Evolutionary conservation across 768 basidiomycete species (phyloP), one percentile per base, ranked within the genome.

Genomic region (Suillus paluster): DNA sequence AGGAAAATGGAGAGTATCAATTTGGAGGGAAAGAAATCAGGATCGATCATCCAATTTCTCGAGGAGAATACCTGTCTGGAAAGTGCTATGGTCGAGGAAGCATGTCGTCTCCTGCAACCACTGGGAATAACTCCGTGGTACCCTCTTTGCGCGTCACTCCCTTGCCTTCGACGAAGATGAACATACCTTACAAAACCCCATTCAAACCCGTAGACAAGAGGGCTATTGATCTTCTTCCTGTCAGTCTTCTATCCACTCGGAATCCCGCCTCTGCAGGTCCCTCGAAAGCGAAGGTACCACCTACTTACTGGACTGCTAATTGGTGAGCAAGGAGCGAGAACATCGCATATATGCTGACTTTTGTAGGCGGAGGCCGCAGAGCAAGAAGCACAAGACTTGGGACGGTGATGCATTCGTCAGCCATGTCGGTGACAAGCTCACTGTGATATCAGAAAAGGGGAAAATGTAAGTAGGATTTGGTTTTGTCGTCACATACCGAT

Each of bases 341-440:
- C 60, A 58, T 5, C 38, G 45, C 33, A 45, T 25, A 48, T 61
- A 42, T 45, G 55, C 41, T 54, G 58, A 66, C 46, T 23, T 15
- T 49, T 53, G 6, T 60, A 92, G 93, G 92, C 83, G 93, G 41
- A 91, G 88, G 67, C 84, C 80, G 14, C 85, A 88, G 68, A 76
- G 75, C 5, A 91, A 82, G 78, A 95, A 95, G 74, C 84, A 93
- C 67, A 91, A 91, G 70, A 91, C 88, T 0, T 95, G 95, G 94
- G 93, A 95, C 60, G 92, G 89, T 3, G 92, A 89, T 64, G 87
- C 82, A 9, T 90, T 83, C 73, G 78, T 90, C 27, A 84, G 85
- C 34, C 78, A 80, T 41, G 71, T 74, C 38, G 80, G 77, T 23
- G 80, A 80, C 14, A 84, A 83, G 62, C 70, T 91, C 23, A 82